Evolutionary conservation across 1,139 yeast species (phyloP), one percentile per base, ranked within the genome.

Genomic region (Protomyces pachydermus): DNA sequence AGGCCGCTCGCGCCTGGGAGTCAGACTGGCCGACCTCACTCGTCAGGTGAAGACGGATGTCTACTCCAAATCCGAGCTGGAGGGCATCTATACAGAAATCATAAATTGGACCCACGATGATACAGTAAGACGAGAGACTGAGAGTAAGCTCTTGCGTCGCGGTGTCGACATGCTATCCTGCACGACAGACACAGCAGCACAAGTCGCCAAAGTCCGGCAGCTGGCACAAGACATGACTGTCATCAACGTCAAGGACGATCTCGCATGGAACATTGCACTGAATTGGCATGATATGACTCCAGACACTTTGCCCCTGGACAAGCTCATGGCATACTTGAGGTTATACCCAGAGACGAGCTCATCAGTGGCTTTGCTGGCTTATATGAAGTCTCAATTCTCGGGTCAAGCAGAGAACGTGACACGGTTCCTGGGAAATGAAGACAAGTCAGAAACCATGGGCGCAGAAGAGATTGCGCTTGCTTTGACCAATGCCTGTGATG

Each of bases 241-340:
- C 34, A 83, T 93, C 14, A 81, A 82, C 51, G 82, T 85, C 16
- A 79, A 81, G 0, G 84, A 85, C 32, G 76, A 81, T 35, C 77
- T 82, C 50, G 90, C 93, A 1, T 93, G 97, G 96, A 79, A 81
- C 58, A 72, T 87, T 14, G 84, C 84, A 70, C 83, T 91, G 69
- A 96, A 93, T 70, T 87, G 93, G 87, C 69, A 76, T 42, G 97
- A 93, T 72, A 81, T 80, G 2, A 76, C 79, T 9, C 73, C 90
- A 14, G 72, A 75, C 32, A 80, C 81, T 1, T 72, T 88, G 60
- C 85, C 85, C 58, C 72, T 79, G 35, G 78, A 76, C 2, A 72
- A 78, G 8, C 70, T 90, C 1, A 69, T 77, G 3, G 78, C 77
- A 46, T 89, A 82, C 71, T 76, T 88, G 52, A 77, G 78, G 48